A percentile compares a stretch with the other conserved stretches of the same genome.
phyloP scores from a whole-genome alignment of 306 rosid genomes.

The Comarum palustre region DNA sequence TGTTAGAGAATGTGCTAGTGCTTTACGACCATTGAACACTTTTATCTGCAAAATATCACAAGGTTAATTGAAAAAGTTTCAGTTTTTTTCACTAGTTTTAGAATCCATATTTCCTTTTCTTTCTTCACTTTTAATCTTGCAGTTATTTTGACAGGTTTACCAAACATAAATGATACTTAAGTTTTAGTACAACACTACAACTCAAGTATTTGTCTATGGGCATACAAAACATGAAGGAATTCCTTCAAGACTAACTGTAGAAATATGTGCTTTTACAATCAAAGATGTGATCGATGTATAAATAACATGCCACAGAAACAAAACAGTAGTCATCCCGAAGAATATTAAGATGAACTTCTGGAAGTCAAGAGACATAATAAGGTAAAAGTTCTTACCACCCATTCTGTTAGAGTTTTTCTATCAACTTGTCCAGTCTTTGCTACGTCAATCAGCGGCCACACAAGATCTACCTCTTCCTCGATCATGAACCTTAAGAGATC shows the following conservation, averaged over 20 bases:
- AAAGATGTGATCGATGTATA: background rate
- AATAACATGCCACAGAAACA: background rate
- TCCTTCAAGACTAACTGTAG: background rate
- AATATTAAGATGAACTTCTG: background rate
- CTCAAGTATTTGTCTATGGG: background rate
- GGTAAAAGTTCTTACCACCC: conserved; percentile 65
- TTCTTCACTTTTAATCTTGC: background rate
- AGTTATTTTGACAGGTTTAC: background rate
- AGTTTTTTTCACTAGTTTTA: too few relatives aligned
- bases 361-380: conserved; percentile 7
- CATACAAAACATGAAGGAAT: background rate
- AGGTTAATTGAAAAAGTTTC: background rate
- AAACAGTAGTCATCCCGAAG: background rate
- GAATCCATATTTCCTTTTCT: background rate
- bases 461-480: conserved; percentile 69
- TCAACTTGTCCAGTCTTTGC: conserved; percentile 53
- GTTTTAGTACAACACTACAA: too few relatives aligned
- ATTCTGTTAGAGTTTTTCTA: conserved; percentile 57
- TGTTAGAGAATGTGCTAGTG: conserved; percentile 69
- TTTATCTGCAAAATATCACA: conserved; percentile 53
- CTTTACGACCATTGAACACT: conserved; percentile 75
- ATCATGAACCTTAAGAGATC: conserved; percentile 79
- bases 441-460: conserved; percentile 54
- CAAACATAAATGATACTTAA: too few relatives aligned
- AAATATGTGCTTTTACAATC: background rate